Evolutionary conservation across 148 eudicot genomes (phyloP).

Genomic region (Fagopyrum esculentum): DNA sequence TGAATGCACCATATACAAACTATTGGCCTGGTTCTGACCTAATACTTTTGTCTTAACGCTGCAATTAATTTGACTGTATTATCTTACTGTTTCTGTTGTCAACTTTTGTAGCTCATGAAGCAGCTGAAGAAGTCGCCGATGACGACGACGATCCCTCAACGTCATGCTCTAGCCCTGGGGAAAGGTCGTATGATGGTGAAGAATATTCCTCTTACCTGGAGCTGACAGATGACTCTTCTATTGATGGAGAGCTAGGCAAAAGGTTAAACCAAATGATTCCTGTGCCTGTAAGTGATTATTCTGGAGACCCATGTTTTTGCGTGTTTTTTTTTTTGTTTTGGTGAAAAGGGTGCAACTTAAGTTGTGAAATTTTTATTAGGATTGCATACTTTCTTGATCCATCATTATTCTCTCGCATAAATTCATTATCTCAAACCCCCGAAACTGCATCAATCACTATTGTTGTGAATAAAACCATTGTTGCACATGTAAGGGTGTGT

Average conservation of each 20-base stretch:
- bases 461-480: background rate
- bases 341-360: background rate
- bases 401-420: background rate
- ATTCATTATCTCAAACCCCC: background rate
- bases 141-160: slow-evolving; percentile 45
- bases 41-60: slow-evolving; percentile 4
- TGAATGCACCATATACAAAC: slow-evolving; percentile 28
- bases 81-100: slow-evolving; percentile 13
- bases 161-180: slow-evolving; percentile 69
- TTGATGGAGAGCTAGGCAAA: slow-evolving; percentile 91
- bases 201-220: slow-evolving; percentile 50
- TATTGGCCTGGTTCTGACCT: slow-evolving; percentile 45
- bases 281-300: slow-evolving; percentile 66
- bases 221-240: slow-evolving; percentile 52
- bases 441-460: background rate
- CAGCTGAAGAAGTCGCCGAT: slow-evolving; percentile 30
- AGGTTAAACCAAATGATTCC: slow-evolving; percentile 64
- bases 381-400: background rate
- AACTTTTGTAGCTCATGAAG: slow-evolving; percentile 40
- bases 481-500: background rate
- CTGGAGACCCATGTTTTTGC: background rate
- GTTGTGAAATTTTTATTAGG: slow-evolving; percentile 3
- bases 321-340: background rate
- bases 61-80: background rate
- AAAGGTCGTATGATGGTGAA: slow-evolving; percentile 54